A percentile compares a stretch with the other conserved stretches of the same genome.
Conservation (phyloP, 768 basidiomycete species). For the Gloeopeniophorella convolvens region DNA sequence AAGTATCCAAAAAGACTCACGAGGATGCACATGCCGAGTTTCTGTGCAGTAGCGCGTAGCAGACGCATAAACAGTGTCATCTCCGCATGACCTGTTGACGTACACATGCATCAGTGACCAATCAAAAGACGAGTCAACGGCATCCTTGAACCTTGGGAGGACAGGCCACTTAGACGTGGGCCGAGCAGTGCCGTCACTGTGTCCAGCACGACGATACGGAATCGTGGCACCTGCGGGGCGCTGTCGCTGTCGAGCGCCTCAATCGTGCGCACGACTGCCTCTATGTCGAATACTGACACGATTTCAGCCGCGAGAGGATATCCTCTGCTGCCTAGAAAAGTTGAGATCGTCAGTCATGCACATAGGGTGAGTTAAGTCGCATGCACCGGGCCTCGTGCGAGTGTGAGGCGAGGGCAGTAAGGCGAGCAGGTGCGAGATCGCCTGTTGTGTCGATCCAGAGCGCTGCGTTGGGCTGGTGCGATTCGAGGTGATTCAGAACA, state of each 20-base stretch:
- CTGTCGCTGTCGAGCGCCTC: constrained; percentile 3
- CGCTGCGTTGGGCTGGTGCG: constrained; percentile 32
- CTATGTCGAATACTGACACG: constrained; percentile 2
- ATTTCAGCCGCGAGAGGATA: constrained; percentile 9
- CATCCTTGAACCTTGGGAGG: constrained; percentile 44
- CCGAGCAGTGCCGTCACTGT: constrained; percentile 56
- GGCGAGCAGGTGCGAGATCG: constrained; percentile 51
- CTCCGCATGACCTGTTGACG: constrained; percentile 47
- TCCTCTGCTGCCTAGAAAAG: constrained; percentile 1
- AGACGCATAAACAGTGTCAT: constrained; percentile 70
- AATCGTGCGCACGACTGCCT: constrained; percentile 2
- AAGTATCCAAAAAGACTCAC: constrained; percentile 40
- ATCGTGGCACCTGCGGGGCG: neutral
- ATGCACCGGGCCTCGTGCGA: constrained; percentile 24
- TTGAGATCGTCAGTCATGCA: neutral
- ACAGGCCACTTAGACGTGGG: constrained; percentile 55
- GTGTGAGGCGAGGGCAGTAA: constrained; percentile 29
- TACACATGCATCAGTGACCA: neutral
- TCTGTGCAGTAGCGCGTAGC: constrained; percentile 44
- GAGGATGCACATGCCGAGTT: constrained; percentile 41
- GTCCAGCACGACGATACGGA: constrained; percentile 56
- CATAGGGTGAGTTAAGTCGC: neutral
- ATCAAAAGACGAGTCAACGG: neutral
- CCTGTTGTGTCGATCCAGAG: constrained; percentile 73
- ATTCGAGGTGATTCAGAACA: constrained; percentile 45